These are phyloP conservation scores for Amauroascus verrucosus DNA, from an alignment of 2,329 filamentous ascomycete genomes.

Conservation along the genomic window DNA sequence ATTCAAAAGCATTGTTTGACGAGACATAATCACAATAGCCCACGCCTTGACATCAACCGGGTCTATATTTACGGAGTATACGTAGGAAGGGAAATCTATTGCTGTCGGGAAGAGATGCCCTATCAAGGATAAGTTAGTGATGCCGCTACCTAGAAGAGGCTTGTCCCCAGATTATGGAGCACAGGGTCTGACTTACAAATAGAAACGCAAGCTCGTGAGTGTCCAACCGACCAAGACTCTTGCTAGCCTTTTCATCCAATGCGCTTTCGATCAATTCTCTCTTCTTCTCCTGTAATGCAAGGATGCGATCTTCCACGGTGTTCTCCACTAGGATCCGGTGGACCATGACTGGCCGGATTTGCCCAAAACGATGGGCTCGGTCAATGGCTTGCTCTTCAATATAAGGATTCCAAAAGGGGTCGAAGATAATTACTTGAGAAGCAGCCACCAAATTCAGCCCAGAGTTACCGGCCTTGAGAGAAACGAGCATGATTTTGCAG, in stretches of 20 bases:
- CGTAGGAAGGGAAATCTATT: neutral
- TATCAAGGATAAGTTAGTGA: neutral
- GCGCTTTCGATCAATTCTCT: conserved; percentile 65
- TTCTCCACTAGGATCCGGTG: conserved; percentile 66
- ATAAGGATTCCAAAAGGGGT: conserved; percentile 91
- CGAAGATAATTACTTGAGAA: conserved; percentile 77
- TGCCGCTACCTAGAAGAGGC: neutral
- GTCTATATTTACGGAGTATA: no score
- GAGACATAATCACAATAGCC: no score
- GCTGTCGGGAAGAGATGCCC: neutral
- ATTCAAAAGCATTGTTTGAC: no score
- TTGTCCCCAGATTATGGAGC: neutral
- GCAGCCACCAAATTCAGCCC: conserved; percentile 78
- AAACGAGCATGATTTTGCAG: conserved; percentile 63
- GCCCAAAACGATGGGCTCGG: conserved; percentile 78
- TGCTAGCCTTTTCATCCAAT: conserved; percentile 62
- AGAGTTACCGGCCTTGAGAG: conserved; percentile 70
- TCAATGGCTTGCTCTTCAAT: conserved; percentile 89
- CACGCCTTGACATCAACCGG: no score
- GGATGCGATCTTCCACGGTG: conserved; percentile 82
- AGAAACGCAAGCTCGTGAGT: conserved; percentile 59
- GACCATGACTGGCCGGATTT: conserved; percentile 61
- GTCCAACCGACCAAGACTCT: conserved; percentile 56
- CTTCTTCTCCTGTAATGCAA: conserved; percentile 69
- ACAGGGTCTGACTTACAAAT: conserved; percentile 35